Evolutionary conservation across 768 basidiomycete species (phyloP), one percentile per base, ranked within the genome.

Genomic region (Amanita molliuscula): DNA sequence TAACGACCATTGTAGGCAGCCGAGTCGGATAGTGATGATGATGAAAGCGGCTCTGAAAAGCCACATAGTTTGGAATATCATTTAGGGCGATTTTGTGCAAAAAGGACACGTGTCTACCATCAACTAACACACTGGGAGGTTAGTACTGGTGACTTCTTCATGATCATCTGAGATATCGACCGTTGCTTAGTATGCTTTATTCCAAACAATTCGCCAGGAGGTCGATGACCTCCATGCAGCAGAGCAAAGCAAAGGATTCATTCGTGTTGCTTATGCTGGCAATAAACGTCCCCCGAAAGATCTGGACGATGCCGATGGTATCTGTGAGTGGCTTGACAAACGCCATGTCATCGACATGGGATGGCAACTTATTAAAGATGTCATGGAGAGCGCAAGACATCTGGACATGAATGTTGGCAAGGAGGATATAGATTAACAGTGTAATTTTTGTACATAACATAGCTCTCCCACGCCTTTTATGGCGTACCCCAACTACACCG

Each of bases 71-170:
- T 60, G 45, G 73, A 77, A 54, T 81, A 82, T 56, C 64, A 81
- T 56, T 71, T 91, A 3, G 88, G 88, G n/a, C 76, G 84, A 29
- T 90, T 88, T 59, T 92, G 88, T 61, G 88, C 83, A 2, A 67
- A 67, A 43, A 74, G 88, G 46, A 81, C 82, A 2, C 66, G 62
- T 46, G 77, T 81, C 15, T 92, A 77, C 56, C 88, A 91, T 58
- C 64, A 73, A 47, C 81, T 90, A 58, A 75, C 73, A 16, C 88
- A 92, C 58, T 92, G 88, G 88, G 88, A 89, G 79, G 88, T 88
- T 53, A 50, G 74, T 65, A 34, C 21, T 20, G 45, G 50, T 43
- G n/a, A 35, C 36, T 52, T n/a, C 11, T 41, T 28, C 31, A 31
- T 41, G 18, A 33, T 6, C 13, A 9, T 11, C 20, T 43, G 49